Percentiles rank a stretch among this genome's conserved stretches.
Conservation (phyloP, 768 basidiomycete genomes). For the Phanerochaete carnosa region DNA sequence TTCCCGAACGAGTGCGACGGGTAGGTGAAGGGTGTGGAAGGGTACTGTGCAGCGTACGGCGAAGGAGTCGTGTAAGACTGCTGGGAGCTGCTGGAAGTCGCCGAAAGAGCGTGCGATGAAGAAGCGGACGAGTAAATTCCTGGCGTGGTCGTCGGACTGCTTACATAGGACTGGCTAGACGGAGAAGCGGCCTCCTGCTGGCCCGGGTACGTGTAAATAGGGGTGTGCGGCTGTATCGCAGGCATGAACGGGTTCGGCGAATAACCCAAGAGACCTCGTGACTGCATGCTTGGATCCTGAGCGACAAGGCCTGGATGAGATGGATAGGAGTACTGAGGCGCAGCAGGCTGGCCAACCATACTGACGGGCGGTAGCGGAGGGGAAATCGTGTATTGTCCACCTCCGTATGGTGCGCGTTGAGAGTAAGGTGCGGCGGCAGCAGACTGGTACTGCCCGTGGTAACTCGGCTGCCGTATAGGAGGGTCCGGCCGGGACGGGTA, state of each 20-base stretch:
- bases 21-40: conserved; percentile 25
- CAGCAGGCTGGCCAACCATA: conserved; percentile 18
- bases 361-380: conserved; percentile 27
- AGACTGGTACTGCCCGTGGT: conserved; percentile 2
- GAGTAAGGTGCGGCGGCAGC: neutral
- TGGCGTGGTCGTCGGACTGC: conserved; percentile 11
- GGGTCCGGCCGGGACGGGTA: conserved; percentile 9
- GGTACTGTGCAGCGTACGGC: conserved; percentile 23
- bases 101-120: conserved; percentile 21
- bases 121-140: conserved; percentile 17
- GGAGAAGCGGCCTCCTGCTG: conserved; percentile 31
- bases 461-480: conserved; percentile 20
- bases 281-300: conserved; percentile 35
- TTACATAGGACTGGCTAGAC: conserved; percentile 23
- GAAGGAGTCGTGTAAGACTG: conserved; percentile 18
- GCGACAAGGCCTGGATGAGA: conserved; percentile 34
- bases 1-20: conserved; percentile 20
- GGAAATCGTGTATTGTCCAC: conserved; percentile 46
- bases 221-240: conserved; percentile 33
- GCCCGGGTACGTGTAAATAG: conserved; percentile 38
- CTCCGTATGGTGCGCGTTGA: conserved; percentile 6
- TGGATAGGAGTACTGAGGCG: conserved; percentile 26
- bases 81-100: conserved; percentile 13
- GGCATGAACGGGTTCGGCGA: conserved; percentile 35
- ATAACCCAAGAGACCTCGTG: conserved; percentile 30